Evolutionary conservation across 345 rosid species (phyloP), one percentile per base, ranked within the genome.

Genomic region (Eucalyptus pumila): DNA sequence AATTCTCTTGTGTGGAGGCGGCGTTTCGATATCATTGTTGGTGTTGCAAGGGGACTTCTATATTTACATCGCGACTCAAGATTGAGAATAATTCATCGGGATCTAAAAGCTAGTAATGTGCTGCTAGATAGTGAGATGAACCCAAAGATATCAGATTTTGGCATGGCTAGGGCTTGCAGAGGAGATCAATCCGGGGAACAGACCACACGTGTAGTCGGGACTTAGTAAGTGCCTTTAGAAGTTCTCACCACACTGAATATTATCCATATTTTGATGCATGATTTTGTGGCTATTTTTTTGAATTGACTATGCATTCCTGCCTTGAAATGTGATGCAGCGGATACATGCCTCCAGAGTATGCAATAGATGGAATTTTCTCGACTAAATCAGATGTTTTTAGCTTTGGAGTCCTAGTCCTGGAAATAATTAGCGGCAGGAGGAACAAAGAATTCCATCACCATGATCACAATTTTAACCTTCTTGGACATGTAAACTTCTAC

Each of bases 141-240:
- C 54, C 91, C 92, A 19, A 91, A 92, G 85, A 92, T 91, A 62
- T 90, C 93, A 6, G 92, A 92, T 34, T 92, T 92, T 14, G 93
- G 93, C n/a, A 49, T 92, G 90, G 92, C 93, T 3, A 91, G 91
- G 86, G 90, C 76, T 21, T 91, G 91, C 80, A 67, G 87, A 14
- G 89, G 34, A 9, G 86, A 88, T 48, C 91, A 91, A 67, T 87
- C 87, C 3, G 49, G 87, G 81, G 93, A 67, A 13, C 91, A 67
- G 3, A 92, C 93, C 1, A 89, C 80, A 23, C 87, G 88, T 49
- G 76, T 92, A 26, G 91, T 91, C 2, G 92, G 93, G 56, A 92
- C 93, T 45, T 89, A 67, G 93, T 92, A 88, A 88, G 93, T 86
- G 21, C 13, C 52, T 3, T 83, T 49, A 24, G 3, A 83, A n/a